Base-by-base conservation (phyloP, 2,329 filamentous ascomycete genomes). In the Alternaria sp. region DNA sequence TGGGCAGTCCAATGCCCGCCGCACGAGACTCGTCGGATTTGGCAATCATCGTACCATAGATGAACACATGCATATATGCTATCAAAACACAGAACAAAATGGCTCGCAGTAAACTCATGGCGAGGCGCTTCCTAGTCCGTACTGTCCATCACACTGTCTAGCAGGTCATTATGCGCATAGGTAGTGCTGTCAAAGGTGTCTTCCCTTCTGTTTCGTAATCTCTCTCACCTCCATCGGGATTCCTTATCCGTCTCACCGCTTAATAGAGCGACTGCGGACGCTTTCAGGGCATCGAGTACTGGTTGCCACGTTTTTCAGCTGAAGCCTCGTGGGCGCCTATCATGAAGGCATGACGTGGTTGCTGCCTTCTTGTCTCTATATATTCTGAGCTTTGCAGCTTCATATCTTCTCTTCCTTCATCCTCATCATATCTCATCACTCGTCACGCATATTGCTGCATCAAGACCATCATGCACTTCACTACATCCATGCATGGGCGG, bases 391-490 rank as follows among this genome's bases (percentile, higher is more conserved):
- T 36, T 36, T 25, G 30, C 49, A n/a, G 23, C 19, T 40, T 32
- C 32, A 12, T 36, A 3, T 23, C 19, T 15, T 36, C 17, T n/a
- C 9, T 17, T 25, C 30, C 19, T 52, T 12, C 9, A 23, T 40
- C 15, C 2, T 25, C 9, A 7, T 21, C 8, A 17, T 3, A 13
- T 30, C 32, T 25, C 19, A 15, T 23, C 15, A 1, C 49, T 23
- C 10, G 3, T 8, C 1, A 6, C 3, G 28, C 9, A 15, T 0
- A 0, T 9, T 36, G 28, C 19, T 0, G 13, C 21, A 11, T 23
- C 30, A 12, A 25, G 3, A 12, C 9, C 12, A 23, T 7, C 9
- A 15, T 17, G 19, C 6, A 5, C 30, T 25, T 36, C 30, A 52
- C 28, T 36, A 7, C 15, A 2, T 8, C 13, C 19, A 17, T 15